Base-by-base conservation (phyloP, 176 grass and related monocot genomes). In the Dendrocalamus sinicus region DNA sequence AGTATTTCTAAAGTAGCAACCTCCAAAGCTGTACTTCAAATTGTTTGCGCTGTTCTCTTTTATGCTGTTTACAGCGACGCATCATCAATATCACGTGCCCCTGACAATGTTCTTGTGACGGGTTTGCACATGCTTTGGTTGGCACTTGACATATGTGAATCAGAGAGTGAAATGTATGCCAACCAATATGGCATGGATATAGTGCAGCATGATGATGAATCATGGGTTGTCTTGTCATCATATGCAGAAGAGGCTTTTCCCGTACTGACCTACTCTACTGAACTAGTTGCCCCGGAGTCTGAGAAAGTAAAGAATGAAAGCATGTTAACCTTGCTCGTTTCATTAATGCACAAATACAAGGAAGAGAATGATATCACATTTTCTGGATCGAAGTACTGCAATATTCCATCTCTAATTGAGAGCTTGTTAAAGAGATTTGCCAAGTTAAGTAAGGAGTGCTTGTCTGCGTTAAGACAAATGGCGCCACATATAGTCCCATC, bases 21-120 rank as follows among this genome's bases (percentile, higher is more conserved):
- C 68, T 95, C 94, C 15, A 93, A 88, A 80, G 85, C 90, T 81
- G 75, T 94, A 86, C 82, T 96, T 81, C 83, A 91, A 87, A 94
- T 99, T 88, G 37, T 99, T 54, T 90, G 89, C 52, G 81, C 94
- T 50, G 92, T 93, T 78, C 83, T 99, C 44, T 99, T 94, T 81
- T 93, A 96, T 88, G 89, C 97, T 84, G 85, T 92, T 65, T 83
- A 78, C 50, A 67, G 85, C 1, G 89, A 91, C 5, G 9, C 47
- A 14, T 89, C 90, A 44, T 81, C 85, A 7, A 83, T 76, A 79
- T 92, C 89, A 65, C 94, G 90, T 19, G 94, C 89, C 70, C 93
- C 92, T 76, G 97, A 99, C 72, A 94, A 91, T 78, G 94, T 99
- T 76, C 90, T 99, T 66, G 93, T 99, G 70, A 87, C 89, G 53